Evolutionary conservation across 257 asterid genomes (phyloP), one percentile per base, ranked within the genome.

Genomic region (Salvia miltiorrhiza): DNA sequence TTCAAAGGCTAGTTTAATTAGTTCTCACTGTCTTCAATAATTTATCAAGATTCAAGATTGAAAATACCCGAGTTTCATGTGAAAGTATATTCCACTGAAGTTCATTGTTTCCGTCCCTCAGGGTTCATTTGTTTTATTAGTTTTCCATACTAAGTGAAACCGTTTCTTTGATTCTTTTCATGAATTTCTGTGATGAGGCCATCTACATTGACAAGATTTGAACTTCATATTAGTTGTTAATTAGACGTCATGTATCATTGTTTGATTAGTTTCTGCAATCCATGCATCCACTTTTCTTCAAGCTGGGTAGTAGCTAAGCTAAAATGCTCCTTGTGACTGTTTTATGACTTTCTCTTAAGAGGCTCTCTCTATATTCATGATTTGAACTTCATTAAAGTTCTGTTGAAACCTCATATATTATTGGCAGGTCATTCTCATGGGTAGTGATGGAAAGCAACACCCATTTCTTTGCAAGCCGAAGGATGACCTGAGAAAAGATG

Each of bases 401-500:
- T 73, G 60, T 24, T 50, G 28, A 8, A 8, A 47, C 52, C 43
- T 69, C 57, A 60, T 52, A 35, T 19, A 23, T 48, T 58, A 12
- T 69, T 67, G 79, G 75, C 86, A 93, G 98, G 65, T 93, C 59
- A 73, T 90, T 88, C 92, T 93, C 81, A 82, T 90, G 70, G 97
- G 98, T 41, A 93, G 97, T 77, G 96, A 93, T 81, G 97, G 97
- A 69, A 62, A 62, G 74, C 82, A 88, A 64, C 85, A 87, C 48
- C 96, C 99, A 64, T 93, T 93, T 82, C 97, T 93, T 63, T 93
- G 96, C 92, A 93, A 93, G 78, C 99, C 99, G 10, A 93, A 93
- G 83, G 99, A 93, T 77, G 99, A 90, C 81, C 89, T 93, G 30
- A 86, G 99, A 73, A 93, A 93, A 82, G 99, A 93, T 86, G 95